A percentile compares a stretch with the other conserved stretches of the same genome.
phyloP scores from a whole-genome alignment of 2,329 filamentous ascomycete genomes.

The Chaetomium olivaceum region DNA sequence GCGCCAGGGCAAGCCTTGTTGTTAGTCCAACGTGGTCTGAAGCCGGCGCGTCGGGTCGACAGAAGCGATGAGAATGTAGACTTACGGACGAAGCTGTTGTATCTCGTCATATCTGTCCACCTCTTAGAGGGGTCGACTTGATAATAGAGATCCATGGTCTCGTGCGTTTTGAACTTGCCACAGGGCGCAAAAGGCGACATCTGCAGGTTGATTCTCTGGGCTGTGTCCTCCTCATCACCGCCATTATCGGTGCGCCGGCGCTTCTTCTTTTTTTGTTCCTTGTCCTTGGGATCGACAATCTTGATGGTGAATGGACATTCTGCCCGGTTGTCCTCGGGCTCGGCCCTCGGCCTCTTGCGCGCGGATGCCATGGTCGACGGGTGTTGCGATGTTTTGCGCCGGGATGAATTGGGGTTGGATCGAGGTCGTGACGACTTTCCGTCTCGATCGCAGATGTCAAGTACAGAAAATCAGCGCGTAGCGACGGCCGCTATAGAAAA shows the following conservation, averaged over 20 bases:
- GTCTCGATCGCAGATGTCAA: not conserved
- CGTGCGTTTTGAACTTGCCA: conserved; percentile 56
- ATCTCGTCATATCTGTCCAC: conserved; percentile 61
- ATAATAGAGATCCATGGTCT: conserved; percentile 58
- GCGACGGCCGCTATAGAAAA: not conserved
- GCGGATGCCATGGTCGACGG: conserved; percentile 43
- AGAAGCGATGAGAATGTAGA: conserved; percentile 29
- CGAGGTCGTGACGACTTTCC: not conserved
- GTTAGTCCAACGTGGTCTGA: conserved; percentile 26
- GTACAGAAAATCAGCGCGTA: not conserved
- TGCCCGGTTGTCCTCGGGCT: conserved; percentile 53
- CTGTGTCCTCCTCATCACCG: conserved; percentile 45
- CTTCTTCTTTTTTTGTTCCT: conserved; percentile 49
- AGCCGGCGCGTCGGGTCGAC: not conserved
- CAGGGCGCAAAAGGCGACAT: conserved; percentile 55
- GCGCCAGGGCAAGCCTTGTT: not conserved
- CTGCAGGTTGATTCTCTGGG: conserved; percentile 50
- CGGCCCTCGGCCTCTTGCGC: conserved; percentile 54
- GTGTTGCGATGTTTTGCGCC: conserved; percentile 29
- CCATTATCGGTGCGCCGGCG: conserved; percentile 47
- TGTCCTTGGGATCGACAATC: conserved; percentile 49
- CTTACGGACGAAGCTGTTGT: conserved; percentile 63
- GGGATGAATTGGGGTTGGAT: conserved; percentile 6
- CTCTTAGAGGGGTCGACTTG: conserved; percentile 53
- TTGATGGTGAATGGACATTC: conserved; percentile 57